Evolutionary conservation across 2,329 filamentous ascomycete species (phyloP).

Genomic region (Aspergillus sp.): DNA sequence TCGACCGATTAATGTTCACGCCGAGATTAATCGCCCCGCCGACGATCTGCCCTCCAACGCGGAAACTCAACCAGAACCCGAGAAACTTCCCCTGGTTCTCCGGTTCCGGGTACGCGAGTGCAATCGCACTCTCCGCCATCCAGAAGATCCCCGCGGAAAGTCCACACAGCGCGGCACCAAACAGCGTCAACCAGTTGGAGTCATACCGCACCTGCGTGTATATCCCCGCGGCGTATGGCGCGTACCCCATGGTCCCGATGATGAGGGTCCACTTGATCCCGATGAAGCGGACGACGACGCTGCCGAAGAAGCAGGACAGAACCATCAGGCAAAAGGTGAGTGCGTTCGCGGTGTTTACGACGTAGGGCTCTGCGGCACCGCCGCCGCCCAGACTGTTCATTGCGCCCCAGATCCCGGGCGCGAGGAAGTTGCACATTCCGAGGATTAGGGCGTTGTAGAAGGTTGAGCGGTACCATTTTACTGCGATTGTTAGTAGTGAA

Average conservation of each 20-base stretch:
- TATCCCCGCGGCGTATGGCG: constrained; percentile 71
- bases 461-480: constrained; percentile 72
- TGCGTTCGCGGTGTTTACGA: constrained; percentile 73
- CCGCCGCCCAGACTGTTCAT: constrained; percentile 76
- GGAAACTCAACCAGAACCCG: constrained; percentile 69
- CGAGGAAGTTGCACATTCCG: constrained; percentile 71
- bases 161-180: constrained; percentile 71
- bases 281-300: constrained; percentile 66
- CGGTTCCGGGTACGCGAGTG: constrained; percentile 72
- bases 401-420: constrained; percentile 73
- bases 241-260: constrained; percentile 73
- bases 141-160: constrained; percentile 75
- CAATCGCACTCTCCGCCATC: constrained; percentile 75
- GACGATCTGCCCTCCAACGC: constrained; percentile 68
- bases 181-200: constrained; percentile 68
- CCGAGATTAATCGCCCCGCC: constrained; percentile 74
- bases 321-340: constrained; percentile 76
- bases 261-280: constrained; percentile 73
- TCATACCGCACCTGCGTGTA: constrained; percentile 75
- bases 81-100: constrained; percentile 68
- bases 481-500: constrained; percentile 34
- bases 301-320: constrained; percentile 69
- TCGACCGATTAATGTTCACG: constrained; percentile 61
- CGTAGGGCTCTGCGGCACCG: constrained; percentile 65
- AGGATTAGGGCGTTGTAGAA: constrained; percentile 75